phyloP scores from a whole-genome alignment of 192 early-diverging fungal species.

The Entomortierella beljakovae region DNA sequence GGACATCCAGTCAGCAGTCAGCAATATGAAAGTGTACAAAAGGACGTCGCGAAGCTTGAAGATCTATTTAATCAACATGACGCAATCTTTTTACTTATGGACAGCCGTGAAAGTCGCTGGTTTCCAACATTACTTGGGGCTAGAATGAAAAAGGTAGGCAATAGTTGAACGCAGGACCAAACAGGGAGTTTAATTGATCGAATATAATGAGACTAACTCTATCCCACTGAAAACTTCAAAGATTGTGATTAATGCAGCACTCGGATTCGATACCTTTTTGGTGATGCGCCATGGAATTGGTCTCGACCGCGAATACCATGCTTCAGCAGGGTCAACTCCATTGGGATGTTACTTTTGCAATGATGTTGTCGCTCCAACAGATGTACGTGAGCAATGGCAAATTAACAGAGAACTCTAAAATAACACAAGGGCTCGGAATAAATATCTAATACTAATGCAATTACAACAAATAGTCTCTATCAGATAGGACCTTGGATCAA shows the following conservation, averaged over 20 bases:
- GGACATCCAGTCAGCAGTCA: slow-evolving; percentile 79
- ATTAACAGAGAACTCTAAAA: no score
- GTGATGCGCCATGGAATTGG: slow-evolving; percentile 95
- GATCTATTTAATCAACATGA: slow-evolving; percentile 83
- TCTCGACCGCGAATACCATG: slow-evolving; percentile 22
- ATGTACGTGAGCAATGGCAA: slow-evolving; percentile 78
- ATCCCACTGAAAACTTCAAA: slow-evolving; percentile 18
- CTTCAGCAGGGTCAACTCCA: slow-evolving; percentile 12
- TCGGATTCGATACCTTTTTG: slow-evolving; percentile 96
- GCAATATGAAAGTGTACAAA: slow-evolving; percentile 42
- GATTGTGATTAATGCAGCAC: slow-evolving; percentile 92
- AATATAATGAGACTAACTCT: not conserved
- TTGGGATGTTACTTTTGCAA: slow-evolving; percentile 99
- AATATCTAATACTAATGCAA: not conserved
- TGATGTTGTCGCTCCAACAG: slow-evolving; percentile 96
- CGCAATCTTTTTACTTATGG: slow-evolving; percentile 91
- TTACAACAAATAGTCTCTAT: slow-evolving; percentile 73
- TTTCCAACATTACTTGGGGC: slow-evolving; percentile 90
- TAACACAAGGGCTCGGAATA: no score
- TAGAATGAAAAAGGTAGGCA: slow-evolving; percentile 66
- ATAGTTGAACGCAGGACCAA: not conserved
- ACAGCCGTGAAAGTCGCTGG: slow-evolving; percentile 97
- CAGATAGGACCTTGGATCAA: slow-evolving; percentile 95
- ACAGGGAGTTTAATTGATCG: no score
- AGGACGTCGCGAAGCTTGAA: slow-evolving; percentile 66